Evolutionary conservation across 352 stramenopile genomes (phyloP).

Genomic region (Plasmopara muralis): DNA sequence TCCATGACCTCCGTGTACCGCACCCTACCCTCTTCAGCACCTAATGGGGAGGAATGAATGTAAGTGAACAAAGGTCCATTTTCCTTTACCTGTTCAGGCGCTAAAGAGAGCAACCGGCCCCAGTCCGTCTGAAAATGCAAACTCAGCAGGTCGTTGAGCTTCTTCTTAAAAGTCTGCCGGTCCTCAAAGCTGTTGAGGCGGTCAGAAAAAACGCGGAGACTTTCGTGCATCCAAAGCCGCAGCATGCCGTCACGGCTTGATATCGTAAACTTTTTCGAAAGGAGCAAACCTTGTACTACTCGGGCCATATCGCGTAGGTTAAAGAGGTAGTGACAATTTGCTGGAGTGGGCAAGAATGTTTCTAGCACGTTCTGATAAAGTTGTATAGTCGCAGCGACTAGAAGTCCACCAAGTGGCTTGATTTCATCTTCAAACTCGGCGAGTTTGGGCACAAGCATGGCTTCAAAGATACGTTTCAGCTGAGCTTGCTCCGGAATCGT

Average conservation of each 20-base stretch:
- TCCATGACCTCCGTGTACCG: constrained; percentile 82
- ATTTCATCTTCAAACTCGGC: constrained; percentile 86
- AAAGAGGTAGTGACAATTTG: constrained; percentile 88
- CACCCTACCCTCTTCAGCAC: constrained; percentile 22
- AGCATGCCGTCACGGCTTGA: constrained; percentile 64
- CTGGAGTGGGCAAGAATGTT: constrained; percentile 83
- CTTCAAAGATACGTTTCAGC: constrained; percentile 84
- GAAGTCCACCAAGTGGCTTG: constrained; percentile 59
- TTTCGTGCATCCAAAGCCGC: constrained; percentile 89
- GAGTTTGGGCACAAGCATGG: constrained; percentile 82
- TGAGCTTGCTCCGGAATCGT: constrained; percentile 82
- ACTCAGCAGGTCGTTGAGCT: constrained; percentile 67
- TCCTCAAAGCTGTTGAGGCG: constrained; percentile 86
- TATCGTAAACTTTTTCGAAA: constrained; percentile 69
- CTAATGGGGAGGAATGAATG: constrained; percentile 44
- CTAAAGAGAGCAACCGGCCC: constrained; percentile 43
- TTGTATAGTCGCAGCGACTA: constrained; percentile 80
- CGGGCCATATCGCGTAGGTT: constrained; percentile 87
- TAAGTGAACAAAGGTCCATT: constrained; percentile 78
- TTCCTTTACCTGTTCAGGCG: constrained; percentile 68
- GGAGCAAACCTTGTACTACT: constrained; percentile 78
- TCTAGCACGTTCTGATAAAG: constrained; percentile 81
- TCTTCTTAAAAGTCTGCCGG: constrained; percentile 85
- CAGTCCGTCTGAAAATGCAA: constrained; percentile 80
- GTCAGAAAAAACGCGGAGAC: constrained; percentile 85